Percentiles rank a stretch among this genome's conserved stretches.
Conservation (phyloP, 257 asterid species). For the Nicotiana undulata region DNA sequence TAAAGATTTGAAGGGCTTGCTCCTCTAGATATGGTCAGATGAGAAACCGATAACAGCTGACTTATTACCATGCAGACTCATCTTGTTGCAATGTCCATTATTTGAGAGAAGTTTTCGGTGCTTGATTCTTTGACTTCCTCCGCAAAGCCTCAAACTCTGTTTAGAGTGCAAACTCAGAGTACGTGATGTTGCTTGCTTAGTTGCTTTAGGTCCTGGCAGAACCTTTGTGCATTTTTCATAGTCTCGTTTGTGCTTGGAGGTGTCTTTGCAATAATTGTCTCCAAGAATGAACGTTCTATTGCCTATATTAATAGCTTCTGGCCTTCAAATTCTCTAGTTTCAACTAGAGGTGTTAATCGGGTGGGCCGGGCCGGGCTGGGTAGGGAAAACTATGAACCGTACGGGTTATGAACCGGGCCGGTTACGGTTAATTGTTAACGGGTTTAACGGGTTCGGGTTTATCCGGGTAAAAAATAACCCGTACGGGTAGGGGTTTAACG, state of each 20-base stretch:
- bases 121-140: neutral
- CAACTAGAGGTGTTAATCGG: no score
- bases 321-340: neutral
- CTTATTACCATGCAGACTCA: neutral
- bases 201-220: neutral
- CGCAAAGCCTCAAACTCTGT: neutral
- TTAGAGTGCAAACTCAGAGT: neutral
- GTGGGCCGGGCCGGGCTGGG: no score
- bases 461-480: no score
- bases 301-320: neutral
- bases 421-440: no score
- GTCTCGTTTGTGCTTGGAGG: neutral
- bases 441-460: no score
- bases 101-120: neutral
- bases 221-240: neutral
- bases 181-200: neutral
- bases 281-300: neutral
- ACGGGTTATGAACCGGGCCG: no score
- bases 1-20: neutral
- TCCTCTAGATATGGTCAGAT: no score
- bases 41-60: neutral
- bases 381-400: no score
- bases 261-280: neutral
- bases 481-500: no score
- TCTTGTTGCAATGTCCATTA: neutral